Evolutionary conservation across 768 basidiomycete species (phyloP).

Genomic region (Glaciozyma antarctica): DNA sequence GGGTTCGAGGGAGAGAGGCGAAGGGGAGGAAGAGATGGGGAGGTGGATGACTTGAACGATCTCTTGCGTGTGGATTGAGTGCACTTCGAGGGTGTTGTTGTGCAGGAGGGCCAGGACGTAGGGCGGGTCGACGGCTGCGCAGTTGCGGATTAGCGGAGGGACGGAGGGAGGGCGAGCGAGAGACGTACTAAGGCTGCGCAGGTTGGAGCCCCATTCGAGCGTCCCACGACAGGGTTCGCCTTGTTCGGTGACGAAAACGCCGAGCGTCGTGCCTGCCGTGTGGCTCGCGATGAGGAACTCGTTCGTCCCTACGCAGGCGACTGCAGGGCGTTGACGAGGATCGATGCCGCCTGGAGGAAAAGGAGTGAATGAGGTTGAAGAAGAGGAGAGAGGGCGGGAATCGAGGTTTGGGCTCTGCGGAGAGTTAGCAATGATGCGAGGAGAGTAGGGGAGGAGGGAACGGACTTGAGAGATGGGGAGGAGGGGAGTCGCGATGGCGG

Average conservation of each 20-base stretch:
- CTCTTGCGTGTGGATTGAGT: slow-evolving; percentile 63
- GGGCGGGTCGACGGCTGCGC: slow-evolving; percentile 68
- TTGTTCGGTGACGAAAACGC: slow-evolving; percentile 70
- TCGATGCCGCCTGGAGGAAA: background rate
- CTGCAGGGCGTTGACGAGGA: slow-evolving; percentile 50
- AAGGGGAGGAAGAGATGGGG: background rate
- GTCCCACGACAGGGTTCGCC: slow-evolving; percentile 88
- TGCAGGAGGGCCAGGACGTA: slow-evolving; percentile 68
- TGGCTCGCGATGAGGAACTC: slow-evolving; percentile 82
- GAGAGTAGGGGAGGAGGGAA: slow-evolving; percentile 37
- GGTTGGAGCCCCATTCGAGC: slow-evolving; percentile 72
- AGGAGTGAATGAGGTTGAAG: background rate
- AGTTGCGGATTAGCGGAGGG: background rate
- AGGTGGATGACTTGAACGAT: slow-evolving; percentile 57
- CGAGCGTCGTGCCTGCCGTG: slow-evolving; percentile 69
- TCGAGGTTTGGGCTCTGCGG: slow-evolving; percentile 40
- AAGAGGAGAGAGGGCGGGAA: slow-evolving; percentile 1
- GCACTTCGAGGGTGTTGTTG: slow-evolving; percentile 69
- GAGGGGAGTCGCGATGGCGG: slow-evolving; percentile 58
- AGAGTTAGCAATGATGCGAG: background rate
- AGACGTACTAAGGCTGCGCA: slow-evolving; percentile 56
- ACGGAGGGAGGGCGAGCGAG: slow-evolving; percentile 2
- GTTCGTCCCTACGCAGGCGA: slow-evolving; percentile 61
- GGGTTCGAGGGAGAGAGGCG: slow-evolving; percentile 6
- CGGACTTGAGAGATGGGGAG: slow-evolving; percentile 67